A percentile compares a stretch with the other conserved stretches of the same genome.
Conservation (phyloP, 257 asterid genomes). For the Solanum ahanhuiri region DNA sequence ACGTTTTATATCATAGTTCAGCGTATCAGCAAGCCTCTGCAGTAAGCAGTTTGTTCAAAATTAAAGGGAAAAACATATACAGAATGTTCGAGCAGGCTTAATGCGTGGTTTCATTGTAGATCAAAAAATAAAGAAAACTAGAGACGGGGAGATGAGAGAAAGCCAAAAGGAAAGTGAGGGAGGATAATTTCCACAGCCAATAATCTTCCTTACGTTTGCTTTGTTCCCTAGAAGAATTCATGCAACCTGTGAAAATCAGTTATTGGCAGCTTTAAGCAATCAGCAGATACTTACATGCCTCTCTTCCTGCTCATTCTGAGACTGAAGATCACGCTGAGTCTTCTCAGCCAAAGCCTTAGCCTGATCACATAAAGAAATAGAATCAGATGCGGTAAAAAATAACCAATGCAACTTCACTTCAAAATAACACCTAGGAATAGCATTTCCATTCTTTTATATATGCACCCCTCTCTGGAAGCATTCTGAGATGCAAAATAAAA, state of each 20-base stretch:
- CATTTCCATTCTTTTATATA: not conserved
- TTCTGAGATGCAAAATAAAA: not conserved
- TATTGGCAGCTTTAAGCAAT: not conserved
- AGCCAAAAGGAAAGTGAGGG: not conserved
- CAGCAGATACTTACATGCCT: slow-evolving; percentile 47
- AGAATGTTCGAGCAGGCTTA: not conserved
- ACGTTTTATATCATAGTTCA: slow-evolving; percentile 60
- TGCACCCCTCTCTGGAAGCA: not conserved
- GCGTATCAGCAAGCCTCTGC: slow-evolving; percentile 63
- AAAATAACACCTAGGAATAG: not conserved
- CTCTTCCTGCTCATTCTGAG: slow-evolving; percentile 79
- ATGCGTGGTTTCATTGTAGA: not conserved
- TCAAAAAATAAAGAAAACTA: not conserved
- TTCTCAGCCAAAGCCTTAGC: slow-evolving; percentile 82
- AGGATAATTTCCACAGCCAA: not conserved
- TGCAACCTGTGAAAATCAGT: not conserved
- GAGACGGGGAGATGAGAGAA: not conserved
- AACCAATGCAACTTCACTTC: not conserved
- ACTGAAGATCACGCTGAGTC: slow-evolving; percentile 78
- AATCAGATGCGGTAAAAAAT: not conserved
- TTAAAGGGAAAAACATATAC: not conserved
- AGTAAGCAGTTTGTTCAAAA: slow-evolving; percentile 9
- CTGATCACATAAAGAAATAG: slow-evolving; percentile 29
- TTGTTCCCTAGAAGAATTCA: not conserved
- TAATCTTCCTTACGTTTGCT: not conserved